Evolutionary conservation across 2,329 filamentous ascomycete species (phyloP).

Genomic region (Botrytis byssoidea): DNA sequence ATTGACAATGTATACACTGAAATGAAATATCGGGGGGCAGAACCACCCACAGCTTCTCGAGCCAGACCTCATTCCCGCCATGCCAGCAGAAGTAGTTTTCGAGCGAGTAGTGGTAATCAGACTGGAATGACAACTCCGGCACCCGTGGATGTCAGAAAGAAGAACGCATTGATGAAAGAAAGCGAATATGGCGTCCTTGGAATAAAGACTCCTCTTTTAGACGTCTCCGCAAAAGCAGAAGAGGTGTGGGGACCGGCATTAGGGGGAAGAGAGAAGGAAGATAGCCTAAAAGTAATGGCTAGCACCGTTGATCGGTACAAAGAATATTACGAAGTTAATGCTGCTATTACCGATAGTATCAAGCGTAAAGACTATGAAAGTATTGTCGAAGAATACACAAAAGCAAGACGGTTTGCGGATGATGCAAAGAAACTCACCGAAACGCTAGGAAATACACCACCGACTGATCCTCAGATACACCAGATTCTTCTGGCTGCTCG

Average conservation of each 20-base stretch:
- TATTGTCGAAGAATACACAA: constrained; percentile 81
- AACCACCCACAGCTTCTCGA: constrained; percentile 47
- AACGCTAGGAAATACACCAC: constrained; percentile 51
- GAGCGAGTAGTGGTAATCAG: constrained; percentile 42
- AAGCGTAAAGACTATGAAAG: constrained; percentile 88
- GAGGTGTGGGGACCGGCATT: constrained; percentile 96
- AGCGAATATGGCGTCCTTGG: constrained; percentile 86
- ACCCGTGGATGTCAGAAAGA: constrained; percentile 61
- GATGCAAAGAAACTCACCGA: constrained; percentile 71
- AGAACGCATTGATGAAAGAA: constrained; percentile 89
- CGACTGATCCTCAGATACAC: constrained; percentile 78
- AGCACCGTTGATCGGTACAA: constrained; percentile 75
- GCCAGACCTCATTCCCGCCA: constrained; percentile 39
- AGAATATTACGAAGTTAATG: constrained; percentile 78
- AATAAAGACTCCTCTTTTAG: constrained; percentile 83
- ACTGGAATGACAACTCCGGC: constrained; percentile 30
- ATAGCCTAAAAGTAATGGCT: constrained; percentile 76
- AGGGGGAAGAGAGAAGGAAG: constrained; percentile 87
- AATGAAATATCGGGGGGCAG: constrained; percentile 75
- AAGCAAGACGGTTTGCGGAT: constrained; percentile 77
- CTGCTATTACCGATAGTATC: constrained; percentile 76
- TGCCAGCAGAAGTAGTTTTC: constrained; percentile 41
- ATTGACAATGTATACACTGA: constrained; percentile 99
- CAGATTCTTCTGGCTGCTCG: constrained; percentile 83
- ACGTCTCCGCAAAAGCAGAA: constrained; percentile 90